These are phyloP conservation scores for Graphilbum sp. DNA, from an alignment of 2,329 filamentous ascomycete species.

Conservation along the genomic window DNA sequence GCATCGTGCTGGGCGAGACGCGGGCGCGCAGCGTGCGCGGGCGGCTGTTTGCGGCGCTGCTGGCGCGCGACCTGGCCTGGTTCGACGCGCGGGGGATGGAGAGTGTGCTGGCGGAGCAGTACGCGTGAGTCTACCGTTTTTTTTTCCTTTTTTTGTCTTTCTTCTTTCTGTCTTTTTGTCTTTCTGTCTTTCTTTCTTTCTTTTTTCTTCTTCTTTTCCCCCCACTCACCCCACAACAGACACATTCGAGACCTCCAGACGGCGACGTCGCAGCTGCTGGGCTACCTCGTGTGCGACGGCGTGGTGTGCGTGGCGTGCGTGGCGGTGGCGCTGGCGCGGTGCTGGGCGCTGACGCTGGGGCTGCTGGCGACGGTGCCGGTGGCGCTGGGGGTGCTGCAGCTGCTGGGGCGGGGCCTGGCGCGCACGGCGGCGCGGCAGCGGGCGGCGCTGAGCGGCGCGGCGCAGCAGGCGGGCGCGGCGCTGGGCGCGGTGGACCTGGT, in stretches of 20 bases:
- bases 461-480: constrained; percentile 54
- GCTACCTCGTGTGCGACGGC: constrained; percentile 47
- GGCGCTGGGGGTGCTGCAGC: constrained; percentile 40
- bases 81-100: constrained; percentile 63
- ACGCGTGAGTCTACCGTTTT: too few relatives aligned
- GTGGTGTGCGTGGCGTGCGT: constrained; percentile 52
- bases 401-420: constrained; percentile 45
- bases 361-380: constrained; percentile 59
- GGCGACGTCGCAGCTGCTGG: constrained; percentile 65
- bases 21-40: constrained; percentile 53
- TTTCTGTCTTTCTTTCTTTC: too few relatives aligned
- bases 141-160: too few relatives aligned
- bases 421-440: constrained; percentile 55
- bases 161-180: too few relatives aligned
- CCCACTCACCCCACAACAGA: constrained; percentile 34
- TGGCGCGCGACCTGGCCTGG: constrained; percentile 66
- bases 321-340: constrained; percentile 57
- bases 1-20: constrained; percentile 66
- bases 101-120: constrained; percentile 53
- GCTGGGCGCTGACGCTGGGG: constrained; percentile 71
- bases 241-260: constrained; percentile 70
- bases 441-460: constrained; percentile 47
- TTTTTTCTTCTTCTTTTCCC: too few relatives aligned
- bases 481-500: constrained; percentile 67
- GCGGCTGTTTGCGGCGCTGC: constrained; percentile 48